Conservation (phyloP, 805 yeast species). For the Pichia occidentalis region DNA sequence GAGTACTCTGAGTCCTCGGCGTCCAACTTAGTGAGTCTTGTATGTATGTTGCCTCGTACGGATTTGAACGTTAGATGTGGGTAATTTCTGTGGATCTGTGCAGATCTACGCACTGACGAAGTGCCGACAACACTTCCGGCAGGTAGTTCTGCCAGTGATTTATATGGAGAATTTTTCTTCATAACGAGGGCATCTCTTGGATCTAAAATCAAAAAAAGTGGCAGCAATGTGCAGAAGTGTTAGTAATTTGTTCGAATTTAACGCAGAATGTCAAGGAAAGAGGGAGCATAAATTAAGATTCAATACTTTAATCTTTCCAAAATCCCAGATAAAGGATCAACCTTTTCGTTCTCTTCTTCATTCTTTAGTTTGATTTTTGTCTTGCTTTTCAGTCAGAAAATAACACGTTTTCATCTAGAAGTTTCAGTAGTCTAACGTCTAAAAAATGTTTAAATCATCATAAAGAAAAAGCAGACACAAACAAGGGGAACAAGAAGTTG, state of each 20-base stretch:
- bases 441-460: constrained; percentile 28
- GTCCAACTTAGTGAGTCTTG: constrained; percentile 78
- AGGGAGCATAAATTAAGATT: background rate
- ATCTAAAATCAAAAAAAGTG: constrained; percentile 34
- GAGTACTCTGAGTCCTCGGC: constrained; percentile 47
- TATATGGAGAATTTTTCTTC: constrained; percentile 59
- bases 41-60: constrained; percentile 78
- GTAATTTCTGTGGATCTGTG: constrained; percentile 73
- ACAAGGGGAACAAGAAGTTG: constrained; percentile 3
- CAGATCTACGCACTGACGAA: constrained; percentile 87
- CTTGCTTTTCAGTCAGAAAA: constrained; percentile 16
- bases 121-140: constrained; percentile 87
- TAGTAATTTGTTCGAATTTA: constrained; percentile 8
- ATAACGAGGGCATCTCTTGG: constrained; percentile 90
- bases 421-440: constrained; percentile 37
- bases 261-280: background rate
- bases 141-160: constrained; percentile 67
- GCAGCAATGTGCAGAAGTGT: constrained; percentile 2
- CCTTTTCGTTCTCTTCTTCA: too few relatives aligned
- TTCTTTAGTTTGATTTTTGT: too few relatives aligned
- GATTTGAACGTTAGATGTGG: constrained; percentile 77
- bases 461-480: background rate
- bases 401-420: constrained; percentile 25
- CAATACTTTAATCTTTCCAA: too few relatives aligned
- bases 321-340: too few relatives aligned